Conservation (phyloP, 1,284 basidiomycete genomes). For the Trametes sp. region DNA sequence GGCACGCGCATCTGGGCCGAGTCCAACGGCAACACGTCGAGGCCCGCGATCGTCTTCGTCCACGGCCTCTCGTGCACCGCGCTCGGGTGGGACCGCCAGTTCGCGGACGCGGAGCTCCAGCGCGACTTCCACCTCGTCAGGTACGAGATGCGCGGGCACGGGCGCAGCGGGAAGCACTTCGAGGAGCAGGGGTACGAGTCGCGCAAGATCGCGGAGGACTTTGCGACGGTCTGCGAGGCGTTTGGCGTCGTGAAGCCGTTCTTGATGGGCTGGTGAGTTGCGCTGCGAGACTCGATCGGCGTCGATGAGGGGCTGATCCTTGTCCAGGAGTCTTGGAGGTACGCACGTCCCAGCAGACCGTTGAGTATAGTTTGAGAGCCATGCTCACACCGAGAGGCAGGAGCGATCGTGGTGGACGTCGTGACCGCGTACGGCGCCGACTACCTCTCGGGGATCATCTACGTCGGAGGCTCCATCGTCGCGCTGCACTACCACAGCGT, state of each 20-base stretch:
- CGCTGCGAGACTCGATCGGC: slow-evolving; percentile 43
- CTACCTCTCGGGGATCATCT: slow-evolving; percentile 47
- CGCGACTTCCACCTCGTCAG: slow-evolving; percentile 45
- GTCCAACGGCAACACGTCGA: slow-evolving; percentile 47
- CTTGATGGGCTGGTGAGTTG: slow-evolving; percentile 44
- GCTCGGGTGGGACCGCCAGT: slow-evolving; percentile 48
- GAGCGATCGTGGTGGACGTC: slow-evolving; percentile 44
- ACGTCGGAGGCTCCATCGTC: slow-evolving; percentile 40
- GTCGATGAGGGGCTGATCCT: slow-evolving; percentile 31
- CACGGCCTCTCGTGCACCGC: slow-evolving; percentile 49
- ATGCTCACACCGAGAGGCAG: slow-evolving; percentile 33
- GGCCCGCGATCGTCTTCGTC: slow-evolving; percentile 50
- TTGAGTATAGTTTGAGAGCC: too few relatives aligned
- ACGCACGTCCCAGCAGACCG: neutral
- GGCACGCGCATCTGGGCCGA: slow-evolving; percentile 45
- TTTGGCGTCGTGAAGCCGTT: slow-evolving; percentile 44
- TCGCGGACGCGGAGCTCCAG: slow-evolving; percentile 43
- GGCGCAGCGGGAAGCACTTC: slow-evolving; percentile 39
- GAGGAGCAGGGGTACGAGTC: slow-evolving; percentile 38
- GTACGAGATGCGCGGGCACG: slow-evolving; percentile 45
- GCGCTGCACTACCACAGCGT: slow-evolving; percentile 32
- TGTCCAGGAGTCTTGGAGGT: slow-evolving; percentile 17
- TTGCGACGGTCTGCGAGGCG: slow-evolving; percentile 39
- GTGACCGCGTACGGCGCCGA: slow-evolving; percentile 43
- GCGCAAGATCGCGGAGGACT: slow-evolving; percentile 46